Base-by-base conservation (phyloP, 1,284 basidiomycete genomes). In the Boletus austroedulis region DNA sequence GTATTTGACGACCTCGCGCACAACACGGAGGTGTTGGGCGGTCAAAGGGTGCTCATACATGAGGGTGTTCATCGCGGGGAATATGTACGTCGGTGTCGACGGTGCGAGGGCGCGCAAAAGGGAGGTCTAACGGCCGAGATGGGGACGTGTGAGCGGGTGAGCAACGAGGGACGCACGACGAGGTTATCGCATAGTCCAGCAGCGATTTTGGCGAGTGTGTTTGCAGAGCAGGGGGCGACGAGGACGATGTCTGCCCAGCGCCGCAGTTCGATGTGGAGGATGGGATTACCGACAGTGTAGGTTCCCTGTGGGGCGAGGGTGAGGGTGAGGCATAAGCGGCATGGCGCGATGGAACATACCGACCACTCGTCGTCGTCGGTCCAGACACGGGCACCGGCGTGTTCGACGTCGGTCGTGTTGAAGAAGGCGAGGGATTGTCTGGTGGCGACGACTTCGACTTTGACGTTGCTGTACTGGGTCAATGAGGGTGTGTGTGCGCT, bases 31-130 rank as follows among this genome's bases (percentile, higher is more conserved):
- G 67, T 99, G 96, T 59, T 87, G 83, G 3, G 82, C 81, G 0
- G 96, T 98, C 36, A 98, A 79, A n/a, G 94, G 94, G 69, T 99
- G 95, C 62, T 91, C 82, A 71, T 92, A 98, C 96, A 99, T 98
- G 63, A 92, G 79, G 7, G 95, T 98, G 73, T 99, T 99, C 96
- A 98, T 99, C 0, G 97, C 96, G 4, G 96, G 97, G 67, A 95
- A 98, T 32, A 98, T 75, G 65, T 89, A 90, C 19, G 92, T 94
- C 3, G 90, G 89, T 0, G 90, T 96, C 3, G 81, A 80, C 0
- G 92, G 89, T 10, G 89, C 79, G 0, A 97, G 78, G 0, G 95
- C 96, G 19, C 96, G 87, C 59, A 99, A 82, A 11, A 98, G 78
- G 8, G 92, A 95, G 2, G 95, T 95, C 94, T 96, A 31, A 23